Percentiles rank a stretch among this genome's conserved stretches.
Conservation (phyloP, 192 early-diverging fungal species). For the Dimargaris verticillata region DNA sequence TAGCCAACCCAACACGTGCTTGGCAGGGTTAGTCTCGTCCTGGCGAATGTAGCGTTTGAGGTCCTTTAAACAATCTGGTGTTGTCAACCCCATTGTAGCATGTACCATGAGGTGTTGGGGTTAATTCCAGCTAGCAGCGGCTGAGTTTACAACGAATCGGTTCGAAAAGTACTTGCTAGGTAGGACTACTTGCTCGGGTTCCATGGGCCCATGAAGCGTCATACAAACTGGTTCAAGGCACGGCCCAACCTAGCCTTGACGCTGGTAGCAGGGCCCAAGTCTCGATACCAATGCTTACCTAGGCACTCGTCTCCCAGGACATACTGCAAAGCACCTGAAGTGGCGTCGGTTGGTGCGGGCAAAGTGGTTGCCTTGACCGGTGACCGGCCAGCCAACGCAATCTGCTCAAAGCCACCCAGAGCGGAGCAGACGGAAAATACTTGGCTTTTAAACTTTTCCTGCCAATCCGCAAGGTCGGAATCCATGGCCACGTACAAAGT, state of each 20-base stretch:
- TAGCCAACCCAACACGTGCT: slow-evolving; percentile 43
- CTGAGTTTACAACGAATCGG: too few species aligned
- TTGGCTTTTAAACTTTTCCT: slow-evolving; percentile 1
- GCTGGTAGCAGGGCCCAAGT: too few species aligned
- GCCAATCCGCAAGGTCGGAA: neutral
- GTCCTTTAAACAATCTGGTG: slow-evolving; percentile 74
- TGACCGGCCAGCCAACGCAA: neutral
- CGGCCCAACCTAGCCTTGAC: too few species aligned
- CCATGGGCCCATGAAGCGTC: too few species aligned
- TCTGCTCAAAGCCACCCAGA: slow-evolving; percentile 6
- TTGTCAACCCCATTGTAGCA: too few species aligned
- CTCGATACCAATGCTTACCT: too few species aligned
- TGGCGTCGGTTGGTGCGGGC: neutral
- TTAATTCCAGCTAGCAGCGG: too few species aligned
- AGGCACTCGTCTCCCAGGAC: slow-evolving; percentile 67
- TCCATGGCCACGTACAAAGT: too few species aligned
- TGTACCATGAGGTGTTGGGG: too few species aligned
- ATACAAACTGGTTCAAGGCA: too few species aligned
- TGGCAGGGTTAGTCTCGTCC: slow-evolving; percentile 46
- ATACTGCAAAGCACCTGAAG: slow-evolving; percentile 28
- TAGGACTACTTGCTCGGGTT: too few species aligned
- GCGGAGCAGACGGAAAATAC: slow-evolving; percentile 10
- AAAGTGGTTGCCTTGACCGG: neutral
- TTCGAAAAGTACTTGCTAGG: too few species aligned
- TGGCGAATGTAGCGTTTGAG: slow-evolving; percentile 68